Evolutionary conservation across 2,329 filamentous ascomycete genomes (phyloP), one percentile per base, ranked within the genome.

Genomic region (Raffaelea deltoideospora): DNA sequence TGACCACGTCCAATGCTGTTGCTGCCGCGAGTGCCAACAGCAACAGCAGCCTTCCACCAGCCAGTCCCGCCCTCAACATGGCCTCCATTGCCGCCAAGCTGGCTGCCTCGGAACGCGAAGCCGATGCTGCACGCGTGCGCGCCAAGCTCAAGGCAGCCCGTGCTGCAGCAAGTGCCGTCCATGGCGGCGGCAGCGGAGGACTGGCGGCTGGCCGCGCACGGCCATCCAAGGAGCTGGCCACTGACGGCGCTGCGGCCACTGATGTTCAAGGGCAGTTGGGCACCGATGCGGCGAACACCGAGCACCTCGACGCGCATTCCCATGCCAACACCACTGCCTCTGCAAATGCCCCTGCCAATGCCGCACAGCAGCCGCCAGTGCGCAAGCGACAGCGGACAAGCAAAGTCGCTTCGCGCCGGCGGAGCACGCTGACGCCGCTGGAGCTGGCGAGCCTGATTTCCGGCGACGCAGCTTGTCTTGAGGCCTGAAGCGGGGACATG

Each of bases 401-500:
- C 53, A 77, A 60, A 59, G 61, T 53, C 9, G 64, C 72, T 3
- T 77, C 68, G 41, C 63, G 79, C 50, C 65, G 81, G 50, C 68
- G 82, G 52, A 85, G 79, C 49, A 87, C 81, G 17, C 59, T 88
- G 23, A 85, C 72, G 48, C 75, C 79, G 3, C 79, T 78, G 64
- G 82, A 88, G 55, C 56, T 87, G 50, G 70, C 81, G 56, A 72
- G 67, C 31, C 52, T 82, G 51, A 76, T 78, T 36, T 46, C 58
- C 3, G 65, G 65, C n/a, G 15, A 11, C 10, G 28, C 7, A 5
- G 28, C 11, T n/a, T n/a, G n/a, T n/a, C n/a, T n/a, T 5, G 26
- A 10, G 26, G 8, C 26, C 7, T 10, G 13, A 27, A 27, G 13
- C 26, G 13, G 26, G n/a, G n/a, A n/a, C n/a, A n/a, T n/a, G n/a